phyloP scores from a whole-genome alignment of 2,329 filamentous ascomycete species.

The Sarocladiaceae sp. region DNA sequence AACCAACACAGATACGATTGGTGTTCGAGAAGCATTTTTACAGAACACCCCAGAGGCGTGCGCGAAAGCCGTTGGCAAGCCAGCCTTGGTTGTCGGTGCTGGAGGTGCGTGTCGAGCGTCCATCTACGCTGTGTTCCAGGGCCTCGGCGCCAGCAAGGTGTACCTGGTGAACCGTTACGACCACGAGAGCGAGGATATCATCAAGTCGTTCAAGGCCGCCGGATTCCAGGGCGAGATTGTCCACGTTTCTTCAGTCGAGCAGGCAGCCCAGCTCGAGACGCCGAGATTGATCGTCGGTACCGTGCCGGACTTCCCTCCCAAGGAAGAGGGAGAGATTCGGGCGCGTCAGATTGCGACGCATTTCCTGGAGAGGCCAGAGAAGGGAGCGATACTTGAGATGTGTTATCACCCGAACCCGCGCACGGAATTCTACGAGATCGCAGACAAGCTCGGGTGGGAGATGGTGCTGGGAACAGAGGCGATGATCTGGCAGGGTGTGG shows the following conservation, averaged over 20 bases:
- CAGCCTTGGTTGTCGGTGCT: slow-evolving; percentile 6
- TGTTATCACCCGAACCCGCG: slow-evolving; percentile 14
- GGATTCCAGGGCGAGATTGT: background rate
- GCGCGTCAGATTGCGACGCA: slow-evolving; percentile 10
- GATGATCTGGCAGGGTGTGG: slow-evolving; percentile 14
- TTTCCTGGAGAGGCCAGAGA: slow-evolving; percentile 11
- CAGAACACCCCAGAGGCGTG: background rate
- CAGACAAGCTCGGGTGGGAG: slow-evolving; percentile 8
- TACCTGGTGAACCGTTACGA: slow-evolving; percentile 10
- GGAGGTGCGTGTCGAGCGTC: slow-evolving; percentile 5
- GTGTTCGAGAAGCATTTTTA: slow-evolving; percentile 2
- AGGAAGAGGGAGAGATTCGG: slow-evolving; percentile 10
- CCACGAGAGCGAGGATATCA: slow-evolving; percentile 6
- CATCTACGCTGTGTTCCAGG: slow-evolving; percentile 4
- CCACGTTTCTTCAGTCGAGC: slow-evolving; percentile 10
- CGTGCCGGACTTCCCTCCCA: slow-evolving; percentile 13
- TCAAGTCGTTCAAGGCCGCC: background rate
- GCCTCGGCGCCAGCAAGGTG: background rate
- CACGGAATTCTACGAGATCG: slow-evolving; percentile 12
- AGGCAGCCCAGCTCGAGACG: slow-evolving; percentile 8
- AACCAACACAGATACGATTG: slow-evolving; percentile 9
- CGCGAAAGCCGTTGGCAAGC: background rate
- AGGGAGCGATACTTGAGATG: slow-evolving; percentile 14
- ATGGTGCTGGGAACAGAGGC: slow-evolving; percentile 13
- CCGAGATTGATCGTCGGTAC: slow-evolving; percentile 12